Percentiles rank a stretch among this genome's conserved stretches.
Conservation (phyloP, 352 stramenopile genomes). For the Ochromonadaceae sp. region DNA sequence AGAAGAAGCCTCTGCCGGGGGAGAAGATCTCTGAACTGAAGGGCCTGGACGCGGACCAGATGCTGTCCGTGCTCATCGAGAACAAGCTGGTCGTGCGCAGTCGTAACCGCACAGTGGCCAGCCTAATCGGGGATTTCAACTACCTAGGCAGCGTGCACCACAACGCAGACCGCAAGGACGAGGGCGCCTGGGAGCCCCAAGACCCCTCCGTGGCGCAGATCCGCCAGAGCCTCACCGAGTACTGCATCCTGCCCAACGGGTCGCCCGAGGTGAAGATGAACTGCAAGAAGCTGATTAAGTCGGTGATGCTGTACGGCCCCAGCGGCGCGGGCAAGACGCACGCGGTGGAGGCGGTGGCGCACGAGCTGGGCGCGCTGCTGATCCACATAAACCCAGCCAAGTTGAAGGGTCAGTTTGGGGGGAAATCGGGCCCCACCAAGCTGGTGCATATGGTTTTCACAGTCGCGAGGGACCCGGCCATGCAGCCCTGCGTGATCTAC, state of each 20-base stretch:
- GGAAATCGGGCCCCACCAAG: constrained; percentile 69
- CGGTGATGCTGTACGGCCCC: constrained; percentile 74
- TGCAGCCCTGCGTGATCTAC: constrained; percentile 77
- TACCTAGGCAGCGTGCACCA: constrained; percentile 43
- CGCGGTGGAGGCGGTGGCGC: constrained; percentile 68
- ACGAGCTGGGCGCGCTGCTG: constrained; percentile 64
- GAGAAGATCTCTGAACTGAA: constrained; percentile 75
- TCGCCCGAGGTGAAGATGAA: constrained; percentile 50
- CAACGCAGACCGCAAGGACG: constrained; percentile 25
- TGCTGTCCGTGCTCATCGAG: constrained; percentile 67
- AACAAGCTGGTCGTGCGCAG: constrained; percentile 59
- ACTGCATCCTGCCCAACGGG: constrained; percentile 65
- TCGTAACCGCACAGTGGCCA: constrained; percentile 36
- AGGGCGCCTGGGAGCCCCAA: constrained; percentile 65
- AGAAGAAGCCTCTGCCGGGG: constrained; percentile 50
- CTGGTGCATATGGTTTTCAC: constrained; percentile 82
- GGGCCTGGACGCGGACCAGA: constrained; percentile 61
- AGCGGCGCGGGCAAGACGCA: constrained; percentile 75
- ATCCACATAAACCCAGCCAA: constrained; percentile 71
- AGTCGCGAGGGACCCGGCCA: constrained; percentile 56
- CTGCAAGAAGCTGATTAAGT: constrained; percentile 47
- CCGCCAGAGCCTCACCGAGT: constrained; percentile 67
- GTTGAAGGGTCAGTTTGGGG: constrained; percentile 60
- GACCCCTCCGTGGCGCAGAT: constrained; percentile 73
- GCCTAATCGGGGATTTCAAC: constrained; percentile 76